phyloP scores from a whole-genome alignment of 106 monocot genomes.

The Dioscorea dumetorum region DNA sequence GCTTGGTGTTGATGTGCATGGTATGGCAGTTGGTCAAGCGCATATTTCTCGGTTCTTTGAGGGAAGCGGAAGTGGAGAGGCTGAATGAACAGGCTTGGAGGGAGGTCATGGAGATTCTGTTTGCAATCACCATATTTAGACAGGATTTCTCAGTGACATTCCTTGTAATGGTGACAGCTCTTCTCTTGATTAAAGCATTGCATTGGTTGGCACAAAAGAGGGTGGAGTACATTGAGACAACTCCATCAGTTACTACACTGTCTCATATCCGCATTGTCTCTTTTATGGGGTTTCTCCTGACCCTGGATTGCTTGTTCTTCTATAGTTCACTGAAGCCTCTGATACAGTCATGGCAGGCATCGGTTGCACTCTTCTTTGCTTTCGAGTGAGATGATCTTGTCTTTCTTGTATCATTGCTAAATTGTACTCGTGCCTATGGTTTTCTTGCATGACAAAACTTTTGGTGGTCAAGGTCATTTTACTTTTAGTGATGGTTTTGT shows the following conservation, averaged over 20 bases:
- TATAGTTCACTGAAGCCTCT: conserved; percentile 46
- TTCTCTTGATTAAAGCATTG: conserved; percentile 76
- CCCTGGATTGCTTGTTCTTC: conserved; percentile 65
- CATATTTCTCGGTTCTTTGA: conserved; percentile 74
- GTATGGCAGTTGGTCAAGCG: conserved; percentile 68
- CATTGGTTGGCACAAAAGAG: conserved; percentile 97
- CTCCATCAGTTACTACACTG: conserved; percentile 68
- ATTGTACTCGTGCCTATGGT: no score
- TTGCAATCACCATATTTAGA: conserved; percentile 91
- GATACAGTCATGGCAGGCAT: conserved; percentile 53
- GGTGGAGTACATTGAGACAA: conserved; percentile 91
- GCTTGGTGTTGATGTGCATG: conserved; percentile 74
- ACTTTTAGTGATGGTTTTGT: no score
- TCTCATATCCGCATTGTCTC: conserved; percentile 78
- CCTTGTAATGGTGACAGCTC: conserved; percentile 75
- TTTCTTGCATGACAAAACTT: no score
- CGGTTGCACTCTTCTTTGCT: conserved; percentile 81
- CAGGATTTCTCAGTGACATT: conserved; percentile 84
- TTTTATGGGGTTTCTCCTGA: conserved; percentile 75
- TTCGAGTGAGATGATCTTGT: conserved; percentile 70
- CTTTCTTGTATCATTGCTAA: no score
- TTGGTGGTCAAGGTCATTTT: no score
- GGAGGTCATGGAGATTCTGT: conserved; percentile 91
- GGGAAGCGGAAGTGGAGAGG: conserved; percentile 95
- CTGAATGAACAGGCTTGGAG: conserved; percentile 95